These are phyloP conservation scores for Colletotrichum lentis DNA, from an alignment of 2,329 filamentous ascomycete genomes.

Conservation along the genomic window DNA sequence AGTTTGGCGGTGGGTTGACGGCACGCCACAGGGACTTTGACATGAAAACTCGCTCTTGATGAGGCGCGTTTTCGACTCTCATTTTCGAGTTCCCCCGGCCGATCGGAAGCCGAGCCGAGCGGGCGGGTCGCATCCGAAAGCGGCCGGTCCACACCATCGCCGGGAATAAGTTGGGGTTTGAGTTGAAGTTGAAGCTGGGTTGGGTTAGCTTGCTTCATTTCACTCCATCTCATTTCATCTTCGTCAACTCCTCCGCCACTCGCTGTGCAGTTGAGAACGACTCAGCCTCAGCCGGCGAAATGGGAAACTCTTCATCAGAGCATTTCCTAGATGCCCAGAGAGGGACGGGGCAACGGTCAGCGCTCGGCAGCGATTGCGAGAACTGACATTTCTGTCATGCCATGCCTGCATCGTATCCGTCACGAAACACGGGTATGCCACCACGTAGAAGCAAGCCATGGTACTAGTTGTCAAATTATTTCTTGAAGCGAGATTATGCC, in stretches of 20 bases:
- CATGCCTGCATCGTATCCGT: background rate
- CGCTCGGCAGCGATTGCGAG: background rate
- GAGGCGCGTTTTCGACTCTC: background rate
- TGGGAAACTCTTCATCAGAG: background rate
- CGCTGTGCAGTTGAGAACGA: no score
- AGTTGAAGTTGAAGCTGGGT: background rate
- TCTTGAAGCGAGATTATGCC: background rate
- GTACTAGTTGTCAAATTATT: no score
- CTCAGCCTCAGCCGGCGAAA: background rate
- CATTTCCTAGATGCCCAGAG: background rate
- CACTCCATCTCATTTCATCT: no score
- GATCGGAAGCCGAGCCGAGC: constrained; percentile 21
- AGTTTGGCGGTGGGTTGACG: background rate
- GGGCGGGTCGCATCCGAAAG: constrained; percentile 9
- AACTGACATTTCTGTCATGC: background rate
- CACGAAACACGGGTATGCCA: background rate
- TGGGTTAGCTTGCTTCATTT: background rate
- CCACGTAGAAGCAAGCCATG: background rate
- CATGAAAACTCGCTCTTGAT: background rate
- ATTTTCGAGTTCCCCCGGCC: background rate
- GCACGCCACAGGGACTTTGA: background rate
- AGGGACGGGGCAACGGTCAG: no score
- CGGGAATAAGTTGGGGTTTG: no score
- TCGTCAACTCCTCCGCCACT: background rate
- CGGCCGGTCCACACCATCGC: background rate